Base-by-base conservation (phyloP, 768 basidiomycete species). In the Collybia mongolica region DNA sequence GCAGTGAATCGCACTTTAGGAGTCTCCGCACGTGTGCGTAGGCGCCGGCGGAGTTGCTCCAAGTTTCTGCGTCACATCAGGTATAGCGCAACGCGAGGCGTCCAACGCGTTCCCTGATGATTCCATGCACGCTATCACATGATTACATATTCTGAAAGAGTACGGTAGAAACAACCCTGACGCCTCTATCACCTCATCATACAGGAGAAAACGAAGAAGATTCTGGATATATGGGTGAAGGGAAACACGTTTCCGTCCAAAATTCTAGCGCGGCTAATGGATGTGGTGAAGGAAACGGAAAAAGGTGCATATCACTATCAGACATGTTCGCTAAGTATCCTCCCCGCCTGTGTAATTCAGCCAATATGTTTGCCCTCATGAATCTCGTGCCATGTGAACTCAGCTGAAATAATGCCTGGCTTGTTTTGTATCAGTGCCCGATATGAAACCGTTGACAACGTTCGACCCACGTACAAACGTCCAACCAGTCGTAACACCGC, bases 141-240 rank as follows among this genome's bases (percentile, higher is more conserved):
- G 64, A 61, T 53, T 62, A 58, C 53, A 48, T 64, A 61, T 63
- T 67, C 55, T 56, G 54, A 55, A 57, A 40, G 43, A 48, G 60
- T 65, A 62, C 54, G 60, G 64, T 62, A 59, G 61, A 58, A 58
- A 52, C 62, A 61, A 56, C 68, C 71, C 75, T 81, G 69, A 82
- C 76, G 54, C 58, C 51, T 55, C 55, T 51, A 53, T 57, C 66
- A 67, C 63, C 56, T 61, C 62, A 32, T 62, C 60, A 70, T 65
- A 70, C 77, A 98, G 95, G 96, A 97, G 76, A 99, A 99, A 74
- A 81, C 90, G 40, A 88, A 88, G 77, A 98, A 98, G 71, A 85
- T 99, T 63, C 83, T 96, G 70, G 97, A 98, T 72, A 98, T 99
- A 62, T 99, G 96, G 96, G 80, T 79, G 61, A 96, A 95, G 69